These are phyloP conservation scores for Pistacia atlantica DNA, from an alignment of 345 rosid genomes.

Conservation along the genomic window DNA sequence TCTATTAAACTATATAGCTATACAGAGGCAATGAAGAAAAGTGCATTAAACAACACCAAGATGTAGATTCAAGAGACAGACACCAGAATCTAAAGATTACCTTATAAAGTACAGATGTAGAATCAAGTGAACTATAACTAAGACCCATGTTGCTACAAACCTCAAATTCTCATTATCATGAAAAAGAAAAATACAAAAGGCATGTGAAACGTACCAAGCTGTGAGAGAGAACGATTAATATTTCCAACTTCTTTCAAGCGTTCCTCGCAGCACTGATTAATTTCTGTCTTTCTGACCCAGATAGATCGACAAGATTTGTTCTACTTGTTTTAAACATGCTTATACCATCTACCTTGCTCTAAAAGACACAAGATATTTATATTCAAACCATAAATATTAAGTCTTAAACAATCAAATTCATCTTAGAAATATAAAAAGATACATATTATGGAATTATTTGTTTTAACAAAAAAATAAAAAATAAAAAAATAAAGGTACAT, in stretches of 20 bases:
- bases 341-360: slow-evolving; percentile 84
- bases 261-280: slow-evolving; percentile 94
- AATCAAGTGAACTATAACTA: no score
- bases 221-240: slow-evolving; percentile 97
- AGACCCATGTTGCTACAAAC: not conserved
- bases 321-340: slow-evolving; percentile 94
- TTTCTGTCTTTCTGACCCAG: slow-evolving; percentile 95
- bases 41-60: not conserved
- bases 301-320: slow-evolving; percentile 97
- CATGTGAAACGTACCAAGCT: slow-evolving; percentile 69
- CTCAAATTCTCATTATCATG: slow-evolving; percentile 2
- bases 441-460: no score
- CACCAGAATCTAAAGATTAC: no score
- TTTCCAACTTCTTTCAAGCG: slow-evolving; percentile 95
- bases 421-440: no score
- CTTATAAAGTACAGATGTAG: no score
- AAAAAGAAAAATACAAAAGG: slow-evolving; percentile 1
- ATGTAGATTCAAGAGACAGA: not conserved
- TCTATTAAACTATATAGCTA: not conserved
- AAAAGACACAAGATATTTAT: slow-evolving; percentile 28
- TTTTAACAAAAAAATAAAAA: no score
- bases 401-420: no score
- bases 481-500: no score
- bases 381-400: no score
- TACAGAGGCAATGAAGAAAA: not conserved